phyloP scores from a whole-genome alignment of 2,329 filamentous ascomycete species.

The Fusarium metavorans region DNA sequence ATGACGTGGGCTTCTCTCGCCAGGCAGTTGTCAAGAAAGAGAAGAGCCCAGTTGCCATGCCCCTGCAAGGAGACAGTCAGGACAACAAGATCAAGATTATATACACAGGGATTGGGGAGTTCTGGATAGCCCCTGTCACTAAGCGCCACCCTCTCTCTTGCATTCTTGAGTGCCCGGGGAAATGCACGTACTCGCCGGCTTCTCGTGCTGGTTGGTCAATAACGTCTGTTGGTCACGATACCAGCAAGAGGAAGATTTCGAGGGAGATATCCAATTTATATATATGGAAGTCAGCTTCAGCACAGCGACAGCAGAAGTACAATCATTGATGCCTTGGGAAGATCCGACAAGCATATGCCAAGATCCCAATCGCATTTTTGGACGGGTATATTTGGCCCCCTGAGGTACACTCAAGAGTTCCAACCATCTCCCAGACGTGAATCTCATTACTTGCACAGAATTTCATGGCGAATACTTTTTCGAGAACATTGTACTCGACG shows the following conservation, averaged over 20 bases:
- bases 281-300: neutral
- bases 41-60: neutral
- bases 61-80: neutral
- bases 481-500: neutral
- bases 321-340: no score
- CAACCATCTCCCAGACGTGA: neutral
- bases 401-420: neutral
- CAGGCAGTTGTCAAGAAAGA: neutral
- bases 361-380: no score
- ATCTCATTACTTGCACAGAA: neutral
- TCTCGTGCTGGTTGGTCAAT: neutral
- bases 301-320: no score
- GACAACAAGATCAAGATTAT: neutral
- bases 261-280: neutral
- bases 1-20: neutral
- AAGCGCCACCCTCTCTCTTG: neutral
- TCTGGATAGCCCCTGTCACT: neutral
- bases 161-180: neutral
- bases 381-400: neutral
- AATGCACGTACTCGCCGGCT: neutral
- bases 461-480: neutral
- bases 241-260: neutral
- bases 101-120: neutral
- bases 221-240: neutral
- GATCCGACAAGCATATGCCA: no score